Evolutionary conservation across 139 green algal species (phyloP), one percentile per base, ranked within the genome.

Genomic region (Chlorella sorokiniana): DNA sequence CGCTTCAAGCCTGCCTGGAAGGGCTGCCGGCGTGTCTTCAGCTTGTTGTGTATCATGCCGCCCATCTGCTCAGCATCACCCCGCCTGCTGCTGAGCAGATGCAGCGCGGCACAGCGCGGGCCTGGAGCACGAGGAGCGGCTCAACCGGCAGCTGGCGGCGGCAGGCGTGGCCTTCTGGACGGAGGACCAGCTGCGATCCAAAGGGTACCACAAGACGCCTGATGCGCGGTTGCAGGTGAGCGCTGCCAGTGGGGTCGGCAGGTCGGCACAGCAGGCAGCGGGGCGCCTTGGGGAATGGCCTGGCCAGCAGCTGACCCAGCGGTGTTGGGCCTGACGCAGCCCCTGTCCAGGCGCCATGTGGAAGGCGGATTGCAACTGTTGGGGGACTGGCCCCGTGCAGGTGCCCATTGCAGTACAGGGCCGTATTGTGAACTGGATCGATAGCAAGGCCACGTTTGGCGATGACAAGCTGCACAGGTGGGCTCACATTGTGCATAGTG

Each of bases 401-500:
- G 87, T 97, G 27, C 93, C 93, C 0, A 88, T 97, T 23, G 81
- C 84, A 22, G 85, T 95, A 54, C 38, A 69, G n/a, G 89, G 88
- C 2, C 85, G 82, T 18, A 64, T 97, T 0, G 91, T 98, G 27
- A 87, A 93, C 76, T 98, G 95, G 95, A 95, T 98, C 68, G 95
- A 98, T 91, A 95, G 89, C 92, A 98, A 98, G 88, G 95, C 95
- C 22, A 95, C 91, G 16, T 98, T 98, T 93, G 92, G 93, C 3
- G 93, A 97, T 79, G 87, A 90, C 25, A 82, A 88, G 45, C 90
- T 80, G 29, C 93, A 97, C 81, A 75, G 73, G 83, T 86, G 33
- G 22, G 74, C 7, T 4, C 9, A 37, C 0, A 18, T 11, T 56
- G 48, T 11, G 48, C 14, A 11, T 56, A 16, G 48, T 16, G 16